A percentile compares a stretch with the other conserved stretches of the same genome.
These are phyloP conservation scores for Scheffersomyces parashehatae DNA, from an alignment of 1,139 yeast genomes.

Conservation along the genomic window DNA sequence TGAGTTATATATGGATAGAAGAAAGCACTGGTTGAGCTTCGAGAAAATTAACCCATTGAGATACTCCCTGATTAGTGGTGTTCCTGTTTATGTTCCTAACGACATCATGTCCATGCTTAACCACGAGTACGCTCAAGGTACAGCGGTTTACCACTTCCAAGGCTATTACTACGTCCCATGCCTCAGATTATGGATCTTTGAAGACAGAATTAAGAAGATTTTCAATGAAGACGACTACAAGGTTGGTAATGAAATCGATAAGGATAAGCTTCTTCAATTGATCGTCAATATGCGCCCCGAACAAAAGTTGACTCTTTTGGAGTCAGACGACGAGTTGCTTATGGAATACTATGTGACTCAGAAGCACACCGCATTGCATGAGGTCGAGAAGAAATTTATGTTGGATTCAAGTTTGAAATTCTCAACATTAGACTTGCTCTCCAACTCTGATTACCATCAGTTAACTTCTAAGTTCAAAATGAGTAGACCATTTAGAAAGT, in stretches of 20 bases:
- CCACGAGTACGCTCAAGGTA: constrained; percentile 32
- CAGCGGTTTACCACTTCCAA: constrained; percentile 20
- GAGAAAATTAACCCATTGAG: constrained; percentile 33
- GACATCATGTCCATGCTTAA: constrained; percentile 34
- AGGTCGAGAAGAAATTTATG: constrained; percentile 17
- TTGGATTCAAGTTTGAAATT: constrained; percentile 21
- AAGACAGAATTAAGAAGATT: constrained; percentile 16
- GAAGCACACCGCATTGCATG: constrained; percentile 11
- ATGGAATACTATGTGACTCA: constrained; percentile 13
- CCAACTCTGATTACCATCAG: constrained; percentile 20
- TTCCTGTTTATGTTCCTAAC: constrained; percentile 38
- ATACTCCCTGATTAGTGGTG: constrained; percentile 36
- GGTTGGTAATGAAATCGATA: constrained; percentile 12
- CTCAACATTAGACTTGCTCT: constrained; percentile 17
- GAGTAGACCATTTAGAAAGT: constrained; percentile 29
- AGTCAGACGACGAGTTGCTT: constrained; percentile 8
- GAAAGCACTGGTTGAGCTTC: constrained; percentile 36
- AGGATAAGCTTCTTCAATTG: constrained; percentile 14
- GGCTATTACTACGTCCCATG: constrained; percentile 35
- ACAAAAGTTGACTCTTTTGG: constrained; percentile 9
- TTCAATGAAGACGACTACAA: constrained; percentile 13
- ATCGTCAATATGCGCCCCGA: constrained; percentile 11
- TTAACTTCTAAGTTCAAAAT: constrained; percentile 26
- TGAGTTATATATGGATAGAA: constrained; percentile 36
- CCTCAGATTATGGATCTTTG: constrained; percentile 33